A percentile compares a stretch with the other conserved stretches of the same genome.
Conservation (phyloP, 371 early-diverging fungal genomes). For the Nosema muscidifuracis region DNA sequence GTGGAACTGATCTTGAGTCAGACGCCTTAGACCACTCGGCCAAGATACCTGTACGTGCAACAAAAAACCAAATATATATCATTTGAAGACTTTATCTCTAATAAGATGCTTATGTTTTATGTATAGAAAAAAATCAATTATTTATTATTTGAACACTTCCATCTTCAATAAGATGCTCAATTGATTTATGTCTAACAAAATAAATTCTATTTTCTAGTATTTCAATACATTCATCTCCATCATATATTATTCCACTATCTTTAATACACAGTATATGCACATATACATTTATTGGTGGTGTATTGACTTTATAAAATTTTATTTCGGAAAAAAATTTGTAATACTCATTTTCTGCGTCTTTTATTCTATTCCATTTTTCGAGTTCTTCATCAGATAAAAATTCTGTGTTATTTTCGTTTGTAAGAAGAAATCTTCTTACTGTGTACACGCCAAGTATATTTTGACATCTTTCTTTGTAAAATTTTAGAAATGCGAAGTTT, state of each 20-base stretch:
- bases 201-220: slow-evolving; percentile 48
- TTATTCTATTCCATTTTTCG: not conserved
- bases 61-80: too few relatives aligned
- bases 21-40: slow-evolving; percentile 62
- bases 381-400: slow-evolving; percentile 22
- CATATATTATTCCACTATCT: slow-evolving; percentile 55
- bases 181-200: slow-evolving; percentile 29
- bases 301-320: not conserved
- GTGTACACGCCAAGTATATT: slow-evolving; percentile 35
- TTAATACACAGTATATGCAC: slow-evolving; percentile 36
- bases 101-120: too few relatives aligned
- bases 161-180: slow-evolving; percentile 41
- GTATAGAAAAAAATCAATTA: too few relatives aligned
- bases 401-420: slow-evolving; percentile 21
- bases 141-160: slow-evolving; percentile 35
- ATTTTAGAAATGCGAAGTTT: slow-evolving; percentile 44
- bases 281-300: slow-evolving; percentile 42
- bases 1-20: slow-evolving; percentile 57
- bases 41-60: slow-evolving; percentile 44
- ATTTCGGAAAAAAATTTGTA: slow-evolving; percentile 6
- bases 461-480: slow-evolving; percentile 36
- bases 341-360: slow-evolving; percentile 23
- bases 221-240: slow-evolving; percentile 45
- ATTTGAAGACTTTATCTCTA: too few relatives aligned
- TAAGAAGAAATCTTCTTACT: slow-evolving; percentile 23